Percentiles rank a stretch among this genome's conserved stretches.
phyloP scores from a whole-genome alignment of 2,329 filamentous ascomycete genomes.

The Colletotrichum sidae region DNA sequence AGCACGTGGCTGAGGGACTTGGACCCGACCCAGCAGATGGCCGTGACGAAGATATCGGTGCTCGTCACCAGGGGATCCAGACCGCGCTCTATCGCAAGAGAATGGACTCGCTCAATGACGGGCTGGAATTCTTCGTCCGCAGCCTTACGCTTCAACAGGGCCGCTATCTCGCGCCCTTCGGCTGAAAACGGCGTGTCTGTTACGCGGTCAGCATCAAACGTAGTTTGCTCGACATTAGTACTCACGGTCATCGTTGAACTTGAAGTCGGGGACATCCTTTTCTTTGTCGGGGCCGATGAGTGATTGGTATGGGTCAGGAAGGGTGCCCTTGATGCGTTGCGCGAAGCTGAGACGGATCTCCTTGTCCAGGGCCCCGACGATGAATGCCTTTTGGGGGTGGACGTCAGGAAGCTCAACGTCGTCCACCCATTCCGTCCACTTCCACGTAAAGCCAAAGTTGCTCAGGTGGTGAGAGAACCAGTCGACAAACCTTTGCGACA shows the following conservation, averaged over 20 bases:
- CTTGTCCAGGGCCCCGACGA: constrained; percentile 90
- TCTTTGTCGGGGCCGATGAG: constrained; percentile 90
- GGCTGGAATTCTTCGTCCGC: constrained; percentile 87
- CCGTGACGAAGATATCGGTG: constrained; percentile 93
- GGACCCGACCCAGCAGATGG: constrained; percentile 91
- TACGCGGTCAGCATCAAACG: constrained; percentile 36
- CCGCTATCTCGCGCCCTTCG: constrained; percentile 85
- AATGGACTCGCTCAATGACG: constrained; percentile 83
- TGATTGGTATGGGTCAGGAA: constrained; percentile 84
- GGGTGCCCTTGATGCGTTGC: constrained; percentile 92
- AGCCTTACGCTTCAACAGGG: constrained; percentile 85
- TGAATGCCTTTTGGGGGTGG: constrained; percentile 93
- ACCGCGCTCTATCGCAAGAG: constrained; percentile 76
- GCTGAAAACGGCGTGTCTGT: constrained; percentile 82
- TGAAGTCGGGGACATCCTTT: constrained; percentile 95
- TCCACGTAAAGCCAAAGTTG: constrained; percentile 99
- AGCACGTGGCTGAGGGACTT: constrained; percentile 97
- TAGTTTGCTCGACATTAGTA: constrained; percentile 38
- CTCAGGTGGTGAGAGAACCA: constrained; percentile 99
- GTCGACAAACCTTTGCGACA: constrained; percentile 89
- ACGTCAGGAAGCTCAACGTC: constrained; percentile 82
- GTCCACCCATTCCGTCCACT: constrained; percentile 97
- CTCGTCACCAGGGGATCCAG: constrained; percentile 86
- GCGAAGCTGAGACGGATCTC: constrained; percentile 97
- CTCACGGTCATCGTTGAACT: constrained; percentile 82